phyloP scores from a whole-genome alignment of 805 yeast genomes.

The Wickerhamomyces rabaulensis region DNA sequence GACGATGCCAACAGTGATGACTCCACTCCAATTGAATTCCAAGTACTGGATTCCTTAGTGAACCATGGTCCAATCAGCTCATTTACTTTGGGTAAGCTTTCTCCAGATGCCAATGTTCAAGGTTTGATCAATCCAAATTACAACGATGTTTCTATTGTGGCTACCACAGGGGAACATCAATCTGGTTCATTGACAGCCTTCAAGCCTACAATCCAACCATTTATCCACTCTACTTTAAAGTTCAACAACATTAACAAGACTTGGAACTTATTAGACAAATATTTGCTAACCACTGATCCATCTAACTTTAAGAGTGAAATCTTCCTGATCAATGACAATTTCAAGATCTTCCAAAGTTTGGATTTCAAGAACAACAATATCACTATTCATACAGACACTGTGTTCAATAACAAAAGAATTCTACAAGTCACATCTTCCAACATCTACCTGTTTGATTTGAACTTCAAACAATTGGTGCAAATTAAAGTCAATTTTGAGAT shows the following conservation, averaged over 20 bases:
- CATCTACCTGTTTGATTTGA: conserved; percentile 56
- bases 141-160: conserved; percentile 61
- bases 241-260: conserved; percentile 68
- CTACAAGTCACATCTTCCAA: conserved; percentile 71
- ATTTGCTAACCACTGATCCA: conserved; percentile 67
- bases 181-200: conserved; percentile 56
- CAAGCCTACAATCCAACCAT: conserved; percentile 65
- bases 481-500: conserved; percentile 56
- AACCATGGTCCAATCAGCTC: conserved; percentile 73
- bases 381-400: conserved; percentile 63
- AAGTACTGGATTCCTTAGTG: conserved; percentile 43
- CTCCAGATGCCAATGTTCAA: conserved; percentile 47
- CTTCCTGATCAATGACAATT: conserved; percentile 56
- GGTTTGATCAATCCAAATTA: conserved; percentile 66
- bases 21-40: conserved; percentile 9
- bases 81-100: conserved; percentile 57
- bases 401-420: conserved; percentile 49
- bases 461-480: conserved; percentile 48
- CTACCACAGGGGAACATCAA: conserved; percentile 59
- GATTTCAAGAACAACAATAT: conserved; percentile 58
- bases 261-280: conserved; percentile 67
- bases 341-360: conserved; percentile 53
- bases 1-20: conserved; percentile 19
- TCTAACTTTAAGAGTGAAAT: conserved; percentile 60
- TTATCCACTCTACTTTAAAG: conserved; percentile 58